These are phyloP conservation scores for Psilocybe cyanescens DNA, from an alignment of 768 basidiomycete genomes.

Conservation along the genomic window DNA sequence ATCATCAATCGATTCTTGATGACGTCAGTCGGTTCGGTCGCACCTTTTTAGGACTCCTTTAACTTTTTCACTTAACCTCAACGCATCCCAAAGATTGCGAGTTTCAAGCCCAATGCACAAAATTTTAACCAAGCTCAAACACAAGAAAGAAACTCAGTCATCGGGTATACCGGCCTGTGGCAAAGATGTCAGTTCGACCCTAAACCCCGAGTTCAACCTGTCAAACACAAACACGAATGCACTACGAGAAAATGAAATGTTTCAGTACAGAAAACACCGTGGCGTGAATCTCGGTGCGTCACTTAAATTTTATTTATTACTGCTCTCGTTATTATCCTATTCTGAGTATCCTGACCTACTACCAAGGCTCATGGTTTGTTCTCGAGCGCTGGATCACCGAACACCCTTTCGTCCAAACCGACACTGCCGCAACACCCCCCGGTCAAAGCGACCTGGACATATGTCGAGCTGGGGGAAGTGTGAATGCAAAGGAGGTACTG, in stretches of 20 bases:
- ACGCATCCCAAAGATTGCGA: too few species aligned
- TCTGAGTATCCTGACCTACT: background rate
- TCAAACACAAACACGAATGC: too few species aligned
- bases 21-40: too few species aligned
- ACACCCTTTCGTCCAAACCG: slow-evolving; percentile 47
- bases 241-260: slow-evolving; percentile 8
- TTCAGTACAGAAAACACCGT: slow-evolving; percentile 71
- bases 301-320: background rate
- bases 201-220: too few species aligned
- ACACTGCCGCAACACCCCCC: slow-evolving; percentile 43
- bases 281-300: slow-evolving; percentile 81
- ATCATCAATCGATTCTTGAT: too few species aligned
- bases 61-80: too few species aligned
- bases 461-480: slow-evolving; percentile 49
- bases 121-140: too few species aligned
- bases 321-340: background rate
- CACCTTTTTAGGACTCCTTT: too few species aligned
- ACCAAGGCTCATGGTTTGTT: slow-evolving; percentile 75
- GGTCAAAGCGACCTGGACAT: slow-evolving; percentile 74
- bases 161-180: too few species aligned
- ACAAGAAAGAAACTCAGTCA: too few species aligned
- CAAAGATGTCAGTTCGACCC: too few species aligned
- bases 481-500: slow-evolving; percentile 44
- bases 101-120: too few species aligned
- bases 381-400: slow-evolving; percentile 79